phyloP scores from a whole-genome alignment of 768 basidiomycete species.

The Suillus decipiens region DNA sequence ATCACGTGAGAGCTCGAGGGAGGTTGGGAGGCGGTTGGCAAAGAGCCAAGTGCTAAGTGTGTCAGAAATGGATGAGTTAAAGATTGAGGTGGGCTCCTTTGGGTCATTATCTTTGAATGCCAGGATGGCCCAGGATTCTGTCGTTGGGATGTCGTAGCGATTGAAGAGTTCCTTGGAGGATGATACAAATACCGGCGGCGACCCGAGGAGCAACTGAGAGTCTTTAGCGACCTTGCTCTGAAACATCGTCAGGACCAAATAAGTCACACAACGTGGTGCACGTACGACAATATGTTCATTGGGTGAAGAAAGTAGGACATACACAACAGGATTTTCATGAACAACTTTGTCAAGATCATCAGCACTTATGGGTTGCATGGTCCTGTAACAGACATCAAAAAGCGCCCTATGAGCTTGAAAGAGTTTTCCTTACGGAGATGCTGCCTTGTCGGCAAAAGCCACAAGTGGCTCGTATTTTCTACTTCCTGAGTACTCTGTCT shows the following conservation, averaged over 20 bases:
- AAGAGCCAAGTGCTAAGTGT: conserved; percentile 57
- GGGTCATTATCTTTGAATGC: conserved; percentile 63
- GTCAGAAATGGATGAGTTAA: conserved; percentile 24
- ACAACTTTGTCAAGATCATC: conserved; percentile 46
- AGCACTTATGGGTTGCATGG: conserved; percentile 40
- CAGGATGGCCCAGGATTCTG: conserved; percentile 62
- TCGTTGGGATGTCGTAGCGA: conserved; percentile 37
- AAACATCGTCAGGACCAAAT: conserved; percentile 3
- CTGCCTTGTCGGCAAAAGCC: conserved; percentile 75
- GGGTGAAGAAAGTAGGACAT: conserved; percentile 50
- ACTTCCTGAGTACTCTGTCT: conserved; percentile 75
- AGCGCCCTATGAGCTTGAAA: conserved; percentile 3
- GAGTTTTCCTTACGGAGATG: conserved; percentile 56
- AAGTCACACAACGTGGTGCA: background rate
- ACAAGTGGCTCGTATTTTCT: conserved; percentile 72
- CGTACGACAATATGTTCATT: conserved; percentile 37
- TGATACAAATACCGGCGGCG: conserved; percentile 49
- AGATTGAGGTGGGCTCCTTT: conserved; percentile 45
- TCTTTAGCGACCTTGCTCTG: conserved; percentile 60
- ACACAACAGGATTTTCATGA: conserved; percentile 52
- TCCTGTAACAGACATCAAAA: conserved; percentile 27
- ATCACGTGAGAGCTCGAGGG: conserved; percentile 72
- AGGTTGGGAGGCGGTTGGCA: conserved; percentile 69
- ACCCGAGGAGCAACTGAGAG: conserved; percentile 49
- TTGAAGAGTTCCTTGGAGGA: conserved; percentile 34